phyloP scores from a whole-genome alignment of 345 rosid species.

The Dipteronia dyeriana region DNA sequence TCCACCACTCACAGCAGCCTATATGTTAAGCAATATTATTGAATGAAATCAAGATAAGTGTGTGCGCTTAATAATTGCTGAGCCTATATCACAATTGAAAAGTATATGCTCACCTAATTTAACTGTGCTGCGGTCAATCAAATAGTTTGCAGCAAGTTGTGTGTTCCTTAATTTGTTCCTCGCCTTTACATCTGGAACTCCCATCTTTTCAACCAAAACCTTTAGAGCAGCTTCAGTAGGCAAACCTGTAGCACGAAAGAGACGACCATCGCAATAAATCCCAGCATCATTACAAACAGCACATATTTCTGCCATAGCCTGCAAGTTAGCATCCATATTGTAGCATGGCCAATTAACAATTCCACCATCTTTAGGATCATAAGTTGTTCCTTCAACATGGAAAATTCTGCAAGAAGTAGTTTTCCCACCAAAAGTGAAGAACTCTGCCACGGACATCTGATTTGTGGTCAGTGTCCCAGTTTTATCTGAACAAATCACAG shows the following conservation, averaged over 20 bases:
- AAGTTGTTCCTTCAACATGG: conserved; percentile 87
- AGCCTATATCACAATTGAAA: not conserved
- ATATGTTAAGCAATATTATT: conserved; percentile 17
- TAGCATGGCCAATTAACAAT: conserved; percentile 83
- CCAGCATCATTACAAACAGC: conserved; percentile 93
- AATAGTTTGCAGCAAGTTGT: conserved; percentile 55
- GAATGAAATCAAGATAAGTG: conserved; percentile 9
- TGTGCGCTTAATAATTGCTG: conserved; percentile 4
- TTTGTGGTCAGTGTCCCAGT: conserved; percentile 93
- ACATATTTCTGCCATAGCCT: conserved; percentile 80
- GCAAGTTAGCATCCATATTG: conserved; percentile 86
- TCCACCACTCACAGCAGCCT: conserved; percentile 91
- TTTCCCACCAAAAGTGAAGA: conserved; percentile 77
- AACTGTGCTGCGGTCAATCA: conserved; percentile 60
- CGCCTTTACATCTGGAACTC: conserved; percentile 59
- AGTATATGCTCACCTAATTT: conserved; percentile 55
- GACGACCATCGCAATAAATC: conserved; percentile 65
- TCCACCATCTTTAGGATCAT: conserved; percentile 89
- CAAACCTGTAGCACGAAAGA: conserved; percentile 83
- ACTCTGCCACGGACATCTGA: conserved; percentile 87
- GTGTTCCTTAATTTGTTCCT: conserved; percentile 50
- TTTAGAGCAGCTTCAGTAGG: conserved; percentile 97
- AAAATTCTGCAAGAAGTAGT: conserved; percentile 55
- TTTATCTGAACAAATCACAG: conserved; percentile 94
- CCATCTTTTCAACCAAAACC: conserved; percentile 94